Evolutionary conservation across 306 rosid genomes (phyloP).

Genomic region (Cucumis cinereus): DNA sequence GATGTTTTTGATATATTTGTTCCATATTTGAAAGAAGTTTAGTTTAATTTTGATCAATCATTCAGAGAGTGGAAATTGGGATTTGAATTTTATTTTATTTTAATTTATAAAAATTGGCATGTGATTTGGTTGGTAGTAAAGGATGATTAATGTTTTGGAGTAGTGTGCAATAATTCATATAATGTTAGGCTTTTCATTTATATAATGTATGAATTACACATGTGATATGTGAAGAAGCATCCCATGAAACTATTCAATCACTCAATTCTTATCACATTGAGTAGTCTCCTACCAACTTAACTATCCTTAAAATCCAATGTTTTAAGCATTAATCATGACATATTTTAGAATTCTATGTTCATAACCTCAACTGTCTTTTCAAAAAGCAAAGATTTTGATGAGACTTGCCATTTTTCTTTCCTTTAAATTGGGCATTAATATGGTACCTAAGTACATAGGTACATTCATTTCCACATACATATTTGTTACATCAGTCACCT

Average conservation of each 20-base stretch:
- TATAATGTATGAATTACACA: neutral
- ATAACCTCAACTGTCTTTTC: neutral
- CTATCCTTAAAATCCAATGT: neutral
- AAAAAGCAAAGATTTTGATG: slow-evolving; percentile 4
- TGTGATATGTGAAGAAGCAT: slow-evolving; percentile 2
- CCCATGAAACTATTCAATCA: neutral
- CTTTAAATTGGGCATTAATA: neutral
- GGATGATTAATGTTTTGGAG: neutral
- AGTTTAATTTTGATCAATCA: neutral
- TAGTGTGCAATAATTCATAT: neutral
- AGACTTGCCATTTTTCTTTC: neutral
- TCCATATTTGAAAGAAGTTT: too few species aligned
- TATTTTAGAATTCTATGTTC: neutral
- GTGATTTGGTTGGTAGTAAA: neutral
- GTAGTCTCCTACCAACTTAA: slow-evolving; percentile 8
- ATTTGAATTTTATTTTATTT: neutral
- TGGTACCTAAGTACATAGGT: slow-evolving; percentile 1
- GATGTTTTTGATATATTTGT: too few species aligned
- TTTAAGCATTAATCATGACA: neutral
- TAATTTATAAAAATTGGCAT: neutral
- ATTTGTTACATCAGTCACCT: neutral
- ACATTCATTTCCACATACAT: neutral
- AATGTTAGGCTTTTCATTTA: neutral
- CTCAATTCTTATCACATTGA: neutral
- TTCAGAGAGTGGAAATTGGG: neutral